Conservation (phyloP, 768 basidiomycete species). For the Boletus eberwhitei region DNA sequence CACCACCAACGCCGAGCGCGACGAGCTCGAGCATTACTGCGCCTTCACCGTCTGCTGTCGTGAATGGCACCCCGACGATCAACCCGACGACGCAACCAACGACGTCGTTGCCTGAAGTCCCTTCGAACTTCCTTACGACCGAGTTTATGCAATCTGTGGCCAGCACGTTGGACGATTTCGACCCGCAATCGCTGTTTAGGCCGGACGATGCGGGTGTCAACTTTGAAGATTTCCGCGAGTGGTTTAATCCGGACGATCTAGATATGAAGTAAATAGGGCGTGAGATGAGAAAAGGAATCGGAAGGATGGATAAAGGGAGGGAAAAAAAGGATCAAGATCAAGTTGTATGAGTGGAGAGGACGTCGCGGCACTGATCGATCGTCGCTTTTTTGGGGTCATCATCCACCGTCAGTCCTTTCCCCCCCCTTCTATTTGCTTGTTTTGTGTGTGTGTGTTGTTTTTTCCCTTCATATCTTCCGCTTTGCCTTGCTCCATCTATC, state of each 20-base stretch:
- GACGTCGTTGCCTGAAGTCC: constrained; percentile 27
- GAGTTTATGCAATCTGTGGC: constrained; percentile 49
- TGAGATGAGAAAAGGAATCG: not conserved
- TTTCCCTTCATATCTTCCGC: not conserved
- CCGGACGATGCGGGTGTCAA: constrained; percentile 48
- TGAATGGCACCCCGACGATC: constrained; percentile 31
- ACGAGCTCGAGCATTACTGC: constrained; percentile 34
- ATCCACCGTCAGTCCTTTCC: constrained; percentile 5
- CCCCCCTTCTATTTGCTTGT: constrained; percentile 2
- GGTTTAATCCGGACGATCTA: constrained; percentile 59
- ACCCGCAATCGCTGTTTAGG: constrained; percentile 37
- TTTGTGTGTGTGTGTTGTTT: constrained; percentile 2
- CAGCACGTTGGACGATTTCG: constrained; percentile 39
- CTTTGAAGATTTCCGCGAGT: constrained; percentile 75
- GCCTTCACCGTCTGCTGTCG: constrained; percentile 36
- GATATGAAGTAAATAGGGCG: constrained; percentile 23
- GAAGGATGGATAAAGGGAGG: constrained; percentile 1
- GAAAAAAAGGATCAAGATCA: not conserved
- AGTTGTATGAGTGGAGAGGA: constrained; percentile 5
- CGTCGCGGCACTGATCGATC: constrained; percentile 2
- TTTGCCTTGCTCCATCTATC: constrained; percentile 11
- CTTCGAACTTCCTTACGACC: constrained; percentile 17
- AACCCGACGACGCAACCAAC: constrained; percentile 26
- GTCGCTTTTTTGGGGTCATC: constrained; percentile 7
- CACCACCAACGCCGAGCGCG: constrained; percentile 37